Percentiles rank a stretch among this genome's conserved stretches.
Conservation (phyloP, 2,329 filamentous ascomycete species). For the Penicillium sp. region DNA sequence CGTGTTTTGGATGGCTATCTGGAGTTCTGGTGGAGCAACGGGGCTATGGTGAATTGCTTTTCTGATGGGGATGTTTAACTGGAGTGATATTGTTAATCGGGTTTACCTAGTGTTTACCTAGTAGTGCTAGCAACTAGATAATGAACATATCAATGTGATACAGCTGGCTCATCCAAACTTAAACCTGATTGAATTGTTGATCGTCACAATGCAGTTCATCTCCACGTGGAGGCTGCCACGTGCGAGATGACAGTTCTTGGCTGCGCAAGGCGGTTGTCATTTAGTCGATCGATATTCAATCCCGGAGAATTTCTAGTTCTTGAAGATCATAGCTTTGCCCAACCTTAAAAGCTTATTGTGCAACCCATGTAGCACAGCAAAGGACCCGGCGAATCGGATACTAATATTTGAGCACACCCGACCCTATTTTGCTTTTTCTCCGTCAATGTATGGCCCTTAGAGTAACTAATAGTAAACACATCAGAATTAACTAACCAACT, state of each 20-base stretch:
- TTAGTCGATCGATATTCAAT: neutral
- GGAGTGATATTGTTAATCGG: conserved; percentile 8
- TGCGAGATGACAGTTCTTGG: neutral
- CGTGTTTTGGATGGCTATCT: conserved; percentile 11
- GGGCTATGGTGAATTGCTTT: conserved; percentile 10
- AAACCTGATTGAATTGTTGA: too few relatives aligned
- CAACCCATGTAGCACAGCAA: neutral
- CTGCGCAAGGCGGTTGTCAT: neutral
- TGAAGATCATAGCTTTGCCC: neutral
- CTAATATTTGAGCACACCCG: neutral
- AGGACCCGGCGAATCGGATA: neutral
- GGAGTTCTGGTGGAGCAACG: conserved; percentile 20
- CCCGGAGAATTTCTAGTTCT: neutral
- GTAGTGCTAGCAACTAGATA: conserved; percentile 17
- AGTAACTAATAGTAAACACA: neutral
- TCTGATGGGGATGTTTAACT: conserved; percentile 7
- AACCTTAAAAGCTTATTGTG: neutral
- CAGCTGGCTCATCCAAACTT: neutral
- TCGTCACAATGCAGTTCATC: neutral
- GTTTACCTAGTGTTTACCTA: neutral
- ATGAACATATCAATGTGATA: conserved; percentile 18
- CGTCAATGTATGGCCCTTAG: neutral
- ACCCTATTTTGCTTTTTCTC: neutral
- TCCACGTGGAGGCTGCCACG: neutral
- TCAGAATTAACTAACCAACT: too few relatives aligned